Evolutionary conservation across 2,329 filamentous ascomycete genomes (phyloP).

Genomic region (Anisogramma anomala): DNA sequence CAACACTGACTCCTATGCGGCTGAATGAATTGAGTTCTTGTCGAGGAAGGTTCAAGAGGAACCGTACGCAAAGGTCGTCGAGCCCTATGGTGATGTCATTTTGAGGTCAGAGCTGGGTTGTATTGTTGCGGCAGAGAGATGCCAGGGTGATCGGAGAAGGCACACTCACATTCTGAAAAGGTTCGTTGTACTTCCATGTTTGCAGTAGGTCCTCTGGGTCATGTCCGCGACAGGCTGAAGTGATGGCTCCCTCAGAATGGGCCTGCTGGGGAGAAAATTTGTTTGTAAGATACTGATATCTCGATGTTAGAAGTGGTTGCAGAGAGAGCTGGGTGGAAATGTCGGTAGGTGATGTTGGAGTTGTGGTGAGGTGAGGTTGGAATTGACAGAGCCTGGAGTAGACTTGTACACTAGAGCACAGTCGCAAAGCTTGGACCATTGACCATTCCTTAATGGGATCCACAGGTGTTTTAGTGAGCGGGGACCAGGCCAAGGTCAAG

Average conservation of each 20-base stretch:
- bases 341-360: too few species aligned
- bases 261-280: too few species aligned
- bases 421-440: too few species aligned
- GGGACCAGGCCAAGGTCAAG: too few species aligned
- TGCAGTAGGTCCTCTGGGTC: conserved; percentile 6
- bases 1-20: conserved; percentile 95
- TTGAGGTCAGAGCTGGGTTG: conserved; percentile 14
- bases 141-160: background rate
- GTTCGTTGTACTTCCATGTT: conserved; percentile 12
- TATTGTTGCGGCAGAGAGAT: background rate
- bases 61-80: conserved; percentile 95
- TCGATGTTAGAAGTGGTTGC: too few species aligned
- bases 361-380: background rate
- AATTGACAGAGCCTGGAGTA: too few species aligned
- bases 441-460: too few species aligned
- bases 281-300: too few species aligned
- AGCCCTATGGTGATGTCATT: conserved; percentile 48
- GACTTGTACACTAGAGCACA: too few species aligned
- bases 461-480: too few species aligned
- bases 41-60: conserved; percentile 90
- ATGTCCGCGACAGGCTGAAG: conserved; percentile 6
- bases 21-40: conserved; percentile 84
- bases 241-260: too few species aligned
- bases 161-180: conserved; percentile 13
- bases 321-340: too few species aligned